These are phyloP conservation scores for Colletotrichum sp. DNA, from an alignment of 2,329 filamentous ascomycete genomes.

Conservation along the genomic window DNA sequence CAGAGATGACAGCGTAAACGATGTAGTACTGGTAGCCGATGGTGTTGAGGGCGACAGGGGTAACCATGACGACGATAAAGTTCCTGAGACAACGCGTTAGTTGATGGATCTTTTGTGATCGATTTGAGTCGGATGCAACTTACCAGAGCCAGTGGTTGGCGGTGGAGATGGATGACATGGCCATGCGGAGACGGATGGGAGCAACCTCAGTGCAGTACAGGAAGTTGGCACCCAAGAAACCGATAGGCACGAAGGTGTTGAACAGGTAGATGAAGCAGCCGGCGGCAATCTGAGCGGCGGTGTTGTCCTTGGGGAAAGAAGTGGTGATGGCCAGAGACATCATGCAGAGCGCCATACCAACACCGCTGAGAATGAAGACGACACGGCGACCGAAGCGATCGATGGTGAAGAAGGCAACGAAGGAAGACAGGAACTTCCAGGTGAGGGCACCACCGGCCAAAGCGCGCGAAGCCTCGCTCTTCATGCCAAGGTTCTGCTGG, in stretches of 20 bases:
- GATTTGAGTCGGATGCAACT: not conserved
- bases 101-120: not conserved
- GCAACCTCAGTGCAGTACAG: constrained; percentile 65
- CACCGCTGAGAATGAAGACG: constrained; percentile 57
- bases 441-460: constrained; percentile 56
- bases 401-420: constrained; percentile 54
- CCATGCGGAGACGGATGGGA: constrained; percentile 54
- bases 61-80: constrained; percentile 50
- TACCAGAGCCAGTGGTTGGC: constrained; percentile 56
- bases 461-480: constrained; percentile 40
- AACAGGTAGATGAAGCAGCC: constrained; percentile 64
- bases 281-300: constrained; percentile 52
- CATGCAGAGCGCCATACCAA: constrained; percentile 61
- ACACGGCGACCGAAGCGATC: constrained; percentile 54
- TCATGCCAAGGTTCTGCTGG: constrained; percentile 44
- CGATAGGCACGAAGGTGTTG: constrained; percentile 65
- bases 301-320: constrained; percentile 50
- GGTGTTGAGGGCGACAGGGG: constrained; percentile 50
- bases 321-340: constrained; percentile 56
- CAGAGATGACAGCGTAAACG: constrained; percentile 51
- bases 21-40: constrained; percentile 60
- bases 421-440: constrained; percentile 60
- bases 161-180: constrained; percentile 62
- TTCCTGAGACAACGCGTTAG: constrained; percentile 29
- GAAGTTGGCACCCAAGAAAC: constrained; percentile 64